phyloP scores from a whole-genome alignment of 129 eudicot genomes.

The Flaveria bidentis region DNA sequence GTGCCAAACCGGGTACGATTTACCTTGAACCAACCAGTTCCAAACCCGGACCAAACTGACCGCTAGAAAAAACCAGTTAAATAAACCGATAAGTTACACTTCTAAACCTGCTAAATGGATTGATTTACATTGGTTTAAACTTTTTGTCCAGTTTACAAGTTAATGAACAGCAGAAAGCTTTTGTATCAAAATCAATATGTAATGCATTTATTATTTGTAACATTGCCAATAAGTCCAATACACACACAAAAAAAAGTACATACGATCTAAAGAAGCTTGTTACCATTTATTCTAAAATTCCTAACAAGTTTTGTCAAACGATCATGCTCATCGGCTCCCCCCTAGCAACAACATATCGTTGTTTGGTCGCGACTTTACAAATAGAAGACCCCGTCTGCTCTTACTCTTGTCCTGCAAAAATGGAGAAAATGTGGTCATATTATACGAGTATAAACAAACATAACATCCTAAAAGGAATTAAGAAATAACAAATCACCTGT shows the following conservation, averaged over 20 bases:
- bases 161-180: background rate
- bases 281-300: conserved; percentile 8
- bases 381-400: conserved; percentile 31
- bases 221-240: too few species aligned
- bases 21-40: too few species aligned
- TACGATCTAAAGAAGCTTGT: background rate
- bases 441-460: background rate
- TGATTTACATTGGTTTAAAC: too few species aligned
- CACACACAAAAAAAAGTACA: background rate
- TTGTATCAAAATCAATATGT: background rate
- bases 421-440: background rate
- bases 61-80: too few species aligned
- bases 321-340: conserved; percentile 34
- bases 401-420: conserved; percentile 31
- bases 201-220: too few species aligned
- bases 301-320: background rate
- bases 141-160: too few species aligned
- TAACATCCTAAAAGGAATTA: background rate
- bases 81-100: too few species aligned
- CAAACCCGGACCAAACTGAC: too few species aligned
- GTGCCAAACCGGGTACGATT: too few species aligned
- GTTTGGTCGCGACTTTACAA: conserved; percentile 21
- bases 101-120: too few species aligned
- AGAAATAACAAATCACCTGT: conserved; percentile 43
- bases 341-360: conserved; percentile 26